Base-by-base conservation (phyloP, 1,139 yeast genomes). In the Lodderomyces metapsilosis region DNA sequence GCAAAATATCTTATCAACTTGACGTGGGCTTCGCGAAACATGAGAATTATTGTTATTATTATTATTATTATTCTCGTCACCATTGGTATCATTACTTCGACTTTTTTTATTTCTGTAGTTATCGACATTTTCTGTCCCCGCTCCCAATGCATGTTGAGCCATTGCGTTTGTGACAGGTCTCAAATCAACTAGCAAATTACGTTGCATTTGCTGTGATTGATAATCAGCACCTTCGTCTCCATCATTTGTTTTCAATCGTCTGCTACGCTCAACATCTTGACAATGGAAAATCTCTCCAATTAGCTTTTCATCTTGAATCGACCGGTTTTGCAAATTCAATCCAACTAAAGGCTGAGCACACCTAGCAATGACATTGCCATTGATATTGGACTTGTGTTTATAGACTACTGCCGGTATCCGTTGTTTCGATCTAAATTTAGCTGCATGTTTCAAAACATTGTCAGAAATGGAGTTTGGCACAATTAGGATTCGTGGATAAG, bases 81-180 rank as follows among this genome's bases (percentile, higher is more conserved):
- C 43, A 11, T 40, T 34, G 9, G 34, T 36, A n/a, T 32, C 30
- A 15, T 22, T 28, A 4, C 15, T 22, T 5, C 31, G 33, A 7
- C 33, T 15, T 7, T 18, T 32, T n/a, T 34, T 34, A 34, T 39
- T 46, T 30, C 81, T 74, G 63, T 92, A 91, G 56, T 88, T 80
- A 47, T 91, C 98, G 74, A 89, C 87, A 51, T 79, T 84, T 57
- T 92, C 98, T 0, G 97, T 85, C 0, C 98, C 98, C 5, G 98
- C 98, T 5, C 98, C 98, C 21, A 92, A 65, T 0, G 98, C 98
- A 43, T 89, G 88, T 57, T 92, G 98, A 0, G 97, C 98, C 80
- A 89, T 80, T 9, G 98, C 98, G 61, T 92, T 92, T 0, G 97
- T 85, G 10, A 89, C 63, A 1, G 98, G 98, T 43, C 98, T 70